Conservation (phyloP, 1,284 basidiomycete genomes). For the Pisolithus thermaeus region DNA sequence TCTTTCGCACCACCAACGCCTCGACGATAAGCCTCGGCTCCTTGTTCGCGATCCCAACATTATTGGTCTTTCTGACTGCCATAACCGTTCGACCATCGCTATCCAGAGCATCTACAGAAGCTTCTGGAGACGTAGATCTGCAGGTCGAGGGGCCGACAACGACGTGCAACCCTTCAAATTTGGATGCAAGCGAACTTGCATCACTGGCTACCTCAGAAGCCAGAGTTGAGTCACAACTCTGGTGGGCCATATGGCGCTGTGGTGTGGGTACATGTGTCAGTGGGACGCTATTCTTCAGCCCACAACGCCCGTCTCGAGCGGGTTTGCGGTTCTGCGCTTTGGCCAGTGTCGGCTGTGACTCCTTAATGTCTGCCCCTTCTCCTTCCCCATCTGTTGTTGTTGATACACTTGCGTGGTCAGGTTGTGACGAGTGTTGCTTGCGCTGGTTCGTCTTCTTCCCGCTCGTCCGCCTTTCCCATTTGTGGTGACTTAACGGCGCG, state of each 20-base stretch:
- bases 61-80: neutral
- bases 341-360: constrained; percentile 14
- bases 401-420: neutral
- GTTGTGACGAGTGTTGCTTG: constrained; percentile 9
- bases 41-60: neutral
- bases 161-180: constrained; percentile 31
- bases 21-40: constrained; percentile 67
- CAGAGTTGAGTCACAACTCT: constrained; percentile 9
- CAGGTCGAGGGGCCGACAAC: constrained; percentile 16
- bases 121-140: neutral
- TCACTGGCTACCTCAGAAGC: constrained; percentile 7
- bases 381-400: neutral
- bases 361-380: neutral
- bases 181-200: constrained; percentile 16
- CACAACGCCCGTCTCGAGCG: constrained; percentile 45
- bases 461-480: neutral
- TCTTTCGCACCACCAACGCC: constrained; percentile 67
- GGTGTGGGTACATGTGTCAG: constrained; percentile 17
- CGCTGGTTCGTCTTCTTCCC: constrained; percentile 8
- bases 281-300: constrained; percentile 31
- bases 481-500: constrained; percentile 10
- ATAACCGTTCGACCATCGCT: neutral
- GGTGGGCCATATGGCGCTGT: constrained; percentile 7
- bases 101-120: constrained; percentile 8
- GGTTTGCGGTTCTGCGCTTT: constrained; percentile 39